Percentiles rank a stretch among this genome's conserved stretches.
Conservation (phyloP, 2,329 filamentous ascomycete species). For the Fusarium annulatum region DNA sequence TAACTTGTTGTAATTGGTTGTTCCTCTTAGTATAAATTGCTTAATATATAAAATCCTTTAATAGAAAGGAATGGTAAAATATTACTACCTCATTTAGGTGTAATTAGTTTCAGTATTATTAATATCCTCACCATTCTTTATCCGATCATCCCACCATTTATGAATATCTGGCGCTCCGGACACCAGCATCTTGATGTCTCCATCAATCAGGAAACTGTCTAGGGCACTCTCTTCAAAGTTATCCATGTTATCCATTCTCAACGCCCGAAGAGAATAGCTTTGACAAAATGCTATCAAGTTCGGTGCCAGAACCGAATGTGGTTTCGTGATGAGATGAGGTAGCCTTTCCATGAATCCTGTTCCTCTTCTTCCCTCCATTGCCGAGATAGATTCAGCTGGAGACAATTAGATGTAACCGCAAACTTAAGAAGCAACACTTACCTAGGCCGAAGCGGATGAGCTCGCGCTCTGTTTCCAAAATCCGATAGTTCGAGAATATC, state of each 20-base stretch:
- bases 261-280: neutral
- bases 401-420: rapidly evolving
- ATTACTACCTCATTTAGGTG: neutral
- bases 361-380: neutral
- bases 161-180: neutral
- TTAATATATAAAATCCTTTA: no score
- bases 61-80: neutral
- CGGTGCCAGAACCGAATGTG: neutral
- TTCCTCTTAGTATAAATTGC: no score
- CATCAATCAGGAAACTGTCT: neutral
- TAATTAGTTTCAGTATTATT: rapidly evolving
- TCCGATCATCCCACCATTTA: neutral
- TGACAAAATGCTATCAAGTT: neutral
- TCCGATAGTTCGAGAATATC: neutral
- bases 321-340: neutral
- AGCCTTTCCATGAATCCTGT: neutral
- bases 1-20: no score
- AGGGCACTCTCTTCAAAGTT: neutral
- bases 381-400: neutral
- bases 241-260: neutral
- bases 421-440: rapidly evolving
- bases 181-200: neutral
- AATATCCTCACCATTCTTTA: neutral
- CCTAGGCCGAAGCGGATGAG: neutral
- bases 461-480: neutral